Percentiles rank a stretch among this genome's conserved stretches.
Evolutionary conservation across 1,139 yeast genomes (phyloP).

Genomic region (Candida labiduridarum): DNA sequence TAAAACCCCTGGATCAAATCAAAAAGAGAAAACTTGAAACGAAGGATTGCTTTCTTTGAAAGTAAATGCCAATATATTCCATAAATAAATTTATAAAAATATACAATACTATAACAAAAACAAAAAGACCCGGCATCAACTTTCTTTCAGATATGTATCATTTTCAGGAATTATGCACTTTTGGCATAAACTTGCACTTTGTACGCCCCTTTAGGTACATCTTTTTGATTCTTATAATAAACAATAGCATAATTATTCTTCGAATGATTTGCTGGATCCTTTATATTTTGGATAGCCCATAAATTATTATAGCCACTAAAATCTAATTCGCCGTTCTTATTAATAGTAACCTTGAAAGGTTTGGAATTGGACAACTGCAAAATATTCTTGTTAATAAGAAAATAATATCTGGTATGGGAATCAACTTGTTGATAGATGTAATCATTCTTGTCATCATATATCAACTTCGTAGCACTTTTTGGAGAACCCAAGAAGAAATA

Average conservation of each 20-base stretch:
- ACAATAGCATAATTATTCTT: slow-evolving; percentile 25
- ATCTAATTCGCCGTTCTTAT: slow-evolving; percentile 24
- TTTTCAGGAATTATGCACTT: neutral
- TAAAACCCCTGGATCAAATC: too few relatives aligned
- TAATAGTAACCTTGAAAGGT: slow-evolving; percentile 16
- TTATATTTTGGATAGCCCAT: slow-evolving; percentile 43
- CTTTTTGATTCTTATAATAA: slow-evolving; percentile 8
- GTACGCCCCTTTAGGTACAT: slow-evolving; percentile 20
- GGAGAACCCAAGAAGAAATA: slow-evolving; percentile 33
- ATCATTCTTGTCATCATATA: neutral
- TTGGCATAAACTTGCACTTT: slow-evolving; percentile 5
- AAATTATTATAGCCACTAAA: slow-evolving; percentile 31
- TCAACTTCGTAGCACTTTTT: neutral
- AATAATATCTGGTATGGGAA: slow-evolving; percentile 6
- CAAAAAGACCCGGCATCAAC: neutral
- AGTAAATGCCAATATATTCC: neutral
- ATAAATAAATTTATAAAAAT: neutral
- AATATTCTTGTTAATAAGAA: slow-evolving; percentile 3
- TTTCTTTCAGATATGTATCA: neutral
- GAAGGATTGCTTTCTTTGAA: neutral
- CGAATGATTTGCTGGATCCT: slow-evolving; percentile 45
- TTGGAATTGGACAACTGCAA: slow-evolving; percentile 17
- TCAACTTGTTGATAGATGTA: slow-evolving; percentile 4
- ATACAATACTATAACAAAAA: neutral
- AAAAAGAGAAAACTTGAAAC: too few relatives aligned